Evolutionary conservation across 2,329 filamentous ascomycete species (phyloP).

Genomic region (Aspergillus phoenicis): DNA sequence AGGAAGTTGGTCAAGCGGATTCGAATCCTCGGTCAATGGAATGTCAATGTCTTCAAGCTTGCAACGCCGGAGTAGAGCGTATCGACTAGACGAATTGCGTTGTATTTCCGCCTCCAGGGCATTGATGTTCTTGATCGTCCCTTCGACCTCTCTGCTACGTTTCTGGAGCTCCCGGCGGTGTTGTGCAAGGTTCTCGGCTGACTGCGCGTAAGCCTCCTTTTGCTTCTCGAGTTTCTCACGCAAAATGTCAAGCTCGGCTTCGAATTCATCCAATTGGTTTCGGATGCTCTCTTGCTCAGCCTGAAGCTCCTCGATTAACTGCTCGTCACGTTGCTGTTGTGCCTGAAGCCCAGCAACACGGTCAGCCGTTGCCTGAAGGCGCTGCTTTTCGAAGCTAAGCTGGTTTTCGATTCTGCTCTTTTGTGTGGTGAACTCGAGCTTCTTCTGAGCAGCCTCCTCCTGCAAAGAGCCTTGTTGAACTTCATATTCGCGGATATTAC

Average conservation of each 20-base stretch:
- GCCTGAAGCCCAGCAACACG: slow-evolving; percentile 71
- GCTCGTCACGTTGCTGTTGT: slow-evolving; percentile 66
- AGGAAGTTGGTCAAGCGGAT: slow-evolving; percentile 75
- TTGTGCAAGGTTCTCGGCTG: slow-evolving; percentile 74
- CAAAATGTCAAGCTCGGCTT: slow-evolving; percentile 75
- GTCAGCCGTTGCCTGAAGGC: slow-evolving; percentile 68
- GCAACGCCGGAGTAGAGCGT: slow-evolving; percentile 81
- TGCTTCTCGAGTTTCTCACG: slow-evolving; percentile 71
- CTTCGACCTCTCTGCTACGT: slow-evolving; percentile 80
- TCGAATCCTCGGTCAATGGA: slow-evolving; percentile 73
- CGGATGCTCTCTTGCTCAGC: slow-evolving; percentile 74
- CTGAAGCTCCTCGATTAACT: slow-evolving; percentile 70
- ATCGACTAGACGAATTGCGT: slow-evolving; percentile 80
- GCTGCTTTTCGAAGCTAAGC: slow-evolving; percentile 68
- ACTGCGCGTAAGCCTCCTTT: slow-evolving; percentile 67
- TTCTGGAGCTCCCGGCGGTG: slow-evolving; percentile 80
- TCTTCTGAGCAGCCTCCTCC: slow-evolving; percentile 85
- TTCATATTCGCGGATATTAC: slow-evolving; percentile 89
- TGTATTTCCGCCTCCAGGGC: slow-evolving; percentile 83
- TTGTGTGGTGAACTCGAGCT: slow-evolving; percentile 82
- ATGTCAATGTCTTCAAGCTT: slow-evolving; percentile 91
- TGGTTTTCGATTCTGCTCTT: slow-evolving; percentile 63
- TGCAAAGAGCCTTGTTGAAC: slow-evolving; percentile 89
- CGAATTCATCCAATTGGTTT: slow-evolving; percentile 69
- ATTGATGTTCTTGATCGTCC: slow-evolving; percentile 71